Base-by-base conservation (phyloP, 78 protist genomes). In the Planoprotostelium fungivorum region DNA sequence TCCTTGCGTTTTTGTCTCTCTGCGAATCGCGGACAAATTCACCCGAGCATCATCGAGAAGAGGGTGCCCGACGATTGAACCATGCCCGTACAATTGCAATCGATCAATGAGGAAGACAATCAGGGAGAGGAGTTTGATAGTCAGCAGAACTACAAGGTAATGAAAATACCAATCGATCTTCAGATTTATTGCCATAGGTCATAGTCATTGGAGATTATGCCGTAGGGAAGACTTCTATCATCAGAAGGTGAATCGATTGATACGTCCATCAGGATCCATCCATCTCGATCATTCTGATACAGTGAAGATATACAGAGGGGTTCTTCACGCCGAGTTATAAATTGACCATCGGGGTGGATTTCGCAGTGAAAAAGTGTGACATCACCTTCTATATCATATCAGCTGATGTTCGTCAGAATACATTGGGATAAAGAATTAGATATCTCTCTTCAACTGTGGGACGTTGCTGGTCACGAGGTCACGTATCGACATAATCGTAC, bases 401-500 rank as follows among this genome's bases (percentile, higher is more conserved):
- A n/a, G n/a, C n/a, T n/a, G n/a, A n/a, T n/a, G n/a, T n/a, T n/a
- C n/a, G n/a, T n/a, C n/a, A n/a, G n/a, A n/a, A 83, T 90, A 0
- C 38, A 87, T 38, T 89, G 88, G 88, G 91, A 90, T 35, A 38
- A 84, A 5, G 91, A 90, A 38, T 89, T 88, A 87, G 28, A 37
- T 0, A 91, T 93, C 85, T 89, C 91, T 89, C 86, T 93, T 35
- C 95, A 93, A 88, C 88, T 96, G 38, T 96, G 95, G 95, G 97
- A 96, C 51, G 91, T 94, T 36, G 97, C 97, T 25, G 97, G 97
- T 34, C 97, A 96, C 63, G 97, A 93, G 85, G 89, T 38, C 38
- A 31, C 51, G 85, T 87, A 5, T 34, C n/a, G n/a, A n/a, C 10
- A 9, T 36, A 35, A 87, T 31, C 28, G 34, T n/a, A n/a, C n/a